Evolutionary conservation across 371 early-diverging fungal genomes (phyloP).

Genomic region (Sporodiniella umbellata): DNA sequence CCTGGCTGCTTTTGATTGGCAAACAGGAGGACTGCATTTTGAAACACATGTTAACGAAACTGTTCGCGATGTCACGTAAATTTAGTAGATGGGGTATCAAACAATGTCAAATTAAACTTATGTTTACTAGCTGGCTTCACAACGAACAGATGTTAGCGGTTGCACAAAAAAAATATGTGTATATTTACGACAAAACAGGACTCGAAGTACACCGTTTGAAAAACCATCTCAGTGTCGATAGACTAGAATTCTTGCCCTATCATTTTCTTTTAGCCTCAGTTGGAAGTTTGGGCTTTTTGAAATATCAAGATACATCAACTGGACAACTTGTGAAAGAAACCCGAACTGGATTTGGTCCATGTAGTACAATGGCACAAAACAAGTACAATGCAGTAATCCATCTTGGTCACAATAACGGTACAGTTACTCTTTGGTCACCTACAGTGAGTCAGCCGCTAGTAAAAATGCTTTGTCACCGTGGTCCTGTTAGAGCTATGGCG

Average conservation of each 20-base stretch:
- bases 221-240: slow-evolving; percentile 78
- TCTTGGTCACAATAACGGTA: slow-evolving; percentile 91
- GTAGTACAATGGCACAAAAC: slow-evolving; percentile 88
- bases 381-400: slow-evolving; percentile 93
- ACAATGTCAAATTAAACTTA: neutral
- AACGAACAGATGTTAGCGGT: slow-evolving; percentile 97
- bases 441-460: slow-evolving; percentile 79
- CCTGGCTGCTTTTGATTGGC: slow-evolving; percentile 92
- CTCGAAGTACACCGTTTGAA: slow-evolving; percentile 92
- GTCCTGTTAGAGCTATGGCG: slow-evolving; percentile 83
- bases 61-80: slow-evolving; percentile 87
- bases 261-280: slow-evolving; percentile 93
- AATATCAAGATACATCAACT: slow-evolving; percentile 97
- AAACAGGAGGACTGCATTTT: slow-evolving; percentile 74
- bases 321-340: slow-evolving; percentile 87
- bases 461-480: slow-evolving; percentile 93
- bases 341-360: slow-evolving; percentile 76
- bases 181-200: slow-evolving; percentile 95
- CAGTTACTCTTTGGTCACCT: slow-evolving; percentile 96
- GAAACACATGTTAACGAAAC: slow-evolving; percentile 90
- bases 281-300: slow-evolving; percentile 80
- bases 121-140: slow-evolving; percentile 78
- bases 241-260: slow-evolving; percentile 93
- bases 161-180: slow-evolving; percentile 95
- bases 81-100: slow-evolving; percentile 2